Evolutionary conservation across 805 yeast species (phyloP).

Genomic region (Starmerella bombi): DNA sequence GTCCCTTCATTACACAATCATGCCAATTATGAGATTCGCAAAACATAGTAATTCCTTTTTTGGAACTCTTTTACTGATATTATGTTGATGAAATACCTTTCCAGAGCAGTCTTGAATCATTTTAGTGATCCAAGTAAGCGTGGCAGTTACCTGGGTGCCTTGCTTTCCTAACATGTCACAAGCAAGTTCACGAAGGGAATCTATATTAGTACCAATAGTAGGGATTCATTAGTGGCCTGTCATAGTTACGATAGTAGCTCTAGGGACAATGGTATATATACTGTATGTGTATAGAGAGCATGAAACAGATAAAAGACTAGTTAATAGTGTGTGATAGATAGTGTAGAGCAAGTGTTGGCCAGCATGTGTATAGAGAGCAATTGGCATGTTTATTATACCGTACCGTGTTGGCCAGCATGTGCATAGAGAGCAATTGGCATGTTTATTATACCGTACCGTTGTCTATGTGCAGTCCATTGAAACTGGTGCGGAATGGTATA

Average conservation of each 20-base stretch:
- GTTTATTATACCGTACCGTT: too few species aligned
- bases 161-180: neutral
- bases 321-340: neutral
- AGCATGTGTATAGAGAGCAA: slow-evolving; percentile 92
- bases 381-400: too few species aligned
- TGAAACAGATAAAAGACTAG: slow-evolving; percentile 48
- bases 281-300: slow-evolving; percentile 83
- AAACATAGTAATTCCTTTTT: neutral
- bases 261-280: neutral
- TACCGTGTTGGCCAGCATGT: too few species aligned
- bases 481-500: too few species aligned
- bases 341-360: too few species aligned
- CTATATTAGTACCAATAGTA: neutral
- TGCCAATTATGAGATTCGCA: neutral
- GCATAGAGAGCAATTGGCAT: too few species aligned
- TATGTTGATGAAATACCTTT: neutral
- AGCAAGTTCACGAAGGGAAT: neutral
- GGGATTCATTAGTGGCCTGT: neutral
- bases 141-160: neutral
- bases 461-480: too few species aligned
- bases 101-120: neutral
- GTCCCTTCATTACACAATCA: neutral
- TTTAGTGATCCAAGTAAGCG: neutral
- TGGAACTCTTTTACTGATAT: neutral
- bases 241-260: neutral